Base-by-base conservation (phyloP, 2,329 filamentous ascomycete genomes). In the Fusarium sp. region DNA sequence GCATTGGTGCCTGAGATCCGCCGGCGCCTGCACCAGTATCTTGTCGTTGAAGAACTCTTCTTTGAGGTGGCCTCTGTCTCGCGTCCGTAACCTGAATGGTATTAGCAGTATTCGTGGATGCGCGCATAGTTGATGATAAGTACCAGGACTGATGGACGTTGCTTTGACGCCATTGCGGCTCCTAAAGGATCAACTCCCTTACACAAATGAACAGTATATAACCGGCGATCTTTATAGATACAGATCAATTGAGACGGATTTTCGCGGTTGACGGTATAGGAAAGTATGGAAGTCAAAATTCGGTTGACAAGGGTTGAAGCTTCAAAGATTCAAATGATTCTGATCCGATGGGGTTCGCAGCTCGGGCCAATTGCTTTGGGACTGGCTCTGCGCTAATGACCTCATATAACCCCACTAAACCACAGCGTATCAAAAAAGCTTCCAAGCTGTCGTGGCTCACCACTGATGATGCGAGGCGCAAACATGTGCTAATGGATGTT, bases 131-230 rank as follows among this genome's bases (percentile, higher is more conserved):
- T 61, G 56, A 65, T 53, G 68, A 64, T 51, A 66, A 84, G 61
- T 84, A 91, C 90, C 80, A 91, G 82, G 68, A 91, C 89, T 58
- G 89, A 90, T n/a, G 76, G 76, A 22, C 87, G 85, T 77, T 88
- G 85, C 79, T 90, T 91, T 58, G 84, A 82, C 71, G 84, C 80
- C 84, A 86, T 86, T 67, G 55, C 67, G 59, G 64, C 65, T 53
- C 22, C 39, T 51, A 6, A 50, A 44, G 50, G 35, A 65, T 41
- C 45, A 51, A 30, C 35, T 35, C 50, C 55, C 50, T 56, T 31
- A 26, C 13, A 22, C 30, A 35, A 47, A 28, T 41, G 13, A 15
- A 14, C 7, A 39, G 16, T 16, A 22, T 39, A n/a, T 16, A 16
- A 12, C 24, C n/a, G 33, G 38, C 22, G 31, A 44, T n/a, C 28